A percentile compares a stretch with the other conserved stretches of the same genome.
Conservation (phyloP, 768 basidiomycete species). For the Suillus luteus region DNA sequence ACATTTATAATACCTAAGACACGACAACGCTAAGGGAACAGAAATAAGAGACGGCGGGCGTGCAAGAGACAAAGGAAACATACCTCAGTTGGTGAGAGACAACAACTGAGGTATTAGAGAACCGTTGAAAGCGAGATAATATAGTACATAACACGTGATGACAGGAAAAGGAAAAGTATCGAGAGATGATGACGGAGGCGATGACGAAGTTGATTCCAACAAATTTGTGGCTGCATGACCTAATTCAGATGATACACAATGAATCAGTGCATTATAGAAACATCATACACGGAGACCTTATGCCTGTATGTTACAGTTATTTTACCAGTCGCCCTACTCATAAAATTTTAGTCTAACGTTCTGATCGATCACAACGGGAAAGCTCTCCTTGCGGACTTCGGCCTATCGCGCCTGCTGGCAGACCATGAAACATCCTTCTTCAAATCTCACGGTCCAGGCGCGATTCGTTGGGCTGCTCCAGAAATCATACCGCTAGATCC, state of each 20-base stretch:
- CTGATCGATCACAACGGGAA: not conserved
- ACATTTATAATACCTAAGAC: too few relatives aligned
- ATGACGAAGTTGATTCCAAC: too few relatives aligned
- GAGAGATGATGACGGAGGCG: too few relatives aligned
- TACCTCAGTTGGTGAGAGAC: too few relatives aligned
- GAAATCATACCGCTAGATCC: not conserved
- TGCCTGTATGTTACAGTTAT: not conserved
- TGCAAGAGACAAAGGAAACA: too few relatives aligned
- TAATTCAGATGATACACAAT: not conserved
- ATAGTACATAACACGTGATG: too few relatives aligned
- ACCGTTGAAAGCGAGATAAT: too few relatives aligned
- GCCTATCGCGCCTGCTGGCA: not conserved
- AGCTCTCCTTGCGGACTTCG: slow-evolving; percentile 6
- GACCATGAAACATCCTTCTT: slow-evolving; percentile 7
- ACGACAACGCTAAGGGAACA: too few relatives aligned
- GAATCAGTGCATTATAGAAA: not conserved
- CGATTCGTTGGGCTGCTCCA: slow-evolving; percentile 6
- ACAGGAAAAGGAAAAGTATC: too few relatives aligned
- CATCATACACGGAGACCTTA: slow-evolving; percentile 8
- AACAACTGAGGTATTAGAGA: too few relatives aligned
- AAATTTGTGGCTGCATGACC: too few relatives aligned
- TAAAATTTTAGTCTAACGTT: not conserved
- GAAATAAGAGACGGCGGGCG: too few relatives aligned
- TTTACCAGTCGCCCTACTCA: not conserved
- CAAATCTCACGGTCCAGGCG: not conserved